phyloP scores from a whole-genome alignment of 768 basidiomycete species.

The Russula dissimulans region DNA sequence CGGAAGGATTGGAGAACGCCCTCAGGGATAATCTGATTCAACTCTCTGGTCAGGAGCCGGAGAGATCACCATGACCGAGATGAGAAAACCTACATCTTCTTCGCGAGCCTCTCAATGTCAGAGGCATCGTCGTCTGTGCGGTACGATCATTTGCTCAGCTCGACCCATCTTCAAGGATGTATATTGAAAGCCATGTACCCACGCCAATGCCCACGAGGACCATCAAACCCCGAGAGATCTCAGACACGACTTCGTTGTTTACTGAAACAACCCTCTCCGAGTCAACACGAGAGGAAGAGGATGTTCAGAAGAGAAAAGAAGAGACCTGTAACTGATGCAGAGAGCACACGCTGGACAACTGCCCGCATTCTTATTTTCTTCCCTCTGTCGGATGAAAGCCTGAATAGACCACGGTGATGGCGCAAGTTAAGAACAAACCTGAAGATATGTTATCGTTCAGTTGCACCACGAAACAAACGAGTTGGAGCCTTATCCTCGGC shows the following conservation, averaged over 20 bases:
- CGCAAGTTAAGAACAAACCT: too few species aligned
- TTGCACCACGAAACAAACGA: too few species aligned
- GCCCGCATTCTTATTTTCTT: slow-evolving; percentile 55
- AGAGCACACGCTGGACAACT: slow-evolving; percentile 73
- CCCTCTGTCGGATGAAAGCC: too few species aligned
- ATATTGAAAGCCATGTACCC: slow-evolving; percentile 36
- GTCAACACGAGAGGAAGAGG: not conserved
- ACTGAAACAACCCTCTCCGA: slow-evolving; percentile 41
- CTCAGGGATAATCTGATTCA: slow-evolving; percentile 54
- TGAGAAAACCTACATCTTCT: slow-evolving; percentile 61
- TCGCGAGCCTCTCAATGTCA: slow-evolving; percentile 64
- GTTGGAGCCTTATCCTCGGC: too few species aligned
- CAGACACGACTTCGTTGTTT: slow-evolving; percentile 67
- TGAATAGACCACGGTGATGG: too few species aligned
- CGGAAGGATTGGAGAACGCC: slow-evolving; percentile 55
- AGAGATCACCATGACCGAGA: not conserved
- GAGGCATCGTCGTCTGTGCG: slow-evolving; percentile 68
- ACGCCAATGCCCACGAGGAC: slow-evolving; percentile 83
- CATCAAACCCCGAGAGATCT: slow-evolving; percentile 79
- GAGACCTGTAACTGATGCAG: slow-evolving; percentile 77
- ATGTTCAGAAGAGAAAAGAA: not conserved
- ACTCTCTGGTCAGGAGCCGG: not conserved
- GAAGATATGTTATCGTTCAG: too few species aligned
- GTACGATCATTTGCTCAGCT: slow-evolving; percentile 26
- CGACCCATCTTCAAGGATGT: not conserved